These are phyloP conservation scores for Millerozyma acaciae DNA, from an alignment of 805 yeast genomes.

Conservation along the genomic window DNA sequence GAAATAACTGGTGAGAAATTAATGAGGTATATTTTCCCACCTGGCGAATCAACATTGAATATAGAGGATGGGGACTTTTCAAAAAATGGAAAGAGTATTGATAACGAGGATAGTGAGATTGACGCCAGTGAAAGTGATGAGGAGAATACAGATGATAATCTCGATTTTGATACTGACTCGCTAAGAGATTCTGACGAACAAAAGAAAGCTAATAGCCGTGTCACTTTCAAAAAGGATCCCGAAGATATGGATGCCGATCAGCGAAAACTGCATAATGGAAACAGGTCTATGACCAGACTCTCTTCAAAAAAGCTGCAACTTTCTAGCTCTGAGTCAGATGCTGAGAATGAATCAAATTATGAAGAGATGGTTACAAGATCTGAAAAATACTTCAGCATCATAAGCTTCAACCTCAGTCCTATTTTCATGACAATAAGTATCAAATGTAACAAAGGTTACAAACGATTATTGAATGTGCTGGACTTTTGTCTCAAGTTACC, in stretches of 20 bases:
- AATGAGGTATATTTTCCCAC: slow-evolving; percentile 33
- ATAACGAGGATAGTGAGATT: slow-evolving; percentile 9
- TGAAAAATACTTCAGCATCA: slow-evolving; percentile 65
- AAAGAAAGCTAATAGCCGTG: slow-evolving; percentile 7
- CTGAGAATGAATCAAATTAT: slow-evolving; percentile 24
- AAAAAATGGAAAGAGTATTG: slow-evolving; percentile 3
- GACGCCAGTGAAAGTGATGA: slow-evolving; percentile 7
- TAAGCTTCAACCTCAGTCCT: slow-evolving; percentile 41
- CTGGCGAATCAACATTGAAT: no score
- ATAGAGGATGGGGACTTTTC: slow-evolving; percentile 3
- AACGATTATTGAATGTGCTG: slow-evolving; percentile 34
- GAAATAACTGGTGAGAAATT: slow-evolving; percentile 37
- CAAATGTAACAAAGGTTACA: slow-evolving; percentile 30
- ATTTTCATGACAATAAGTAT: slow-evolving; percentile 33
- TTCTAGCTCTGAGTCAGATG: slow-evolving; percentile 4
- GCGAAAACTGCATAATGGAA: slow-evolving; percentile 1
- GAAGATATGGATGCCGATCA: no score
- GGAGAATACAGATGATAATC: slow-evolving; percentile 6
- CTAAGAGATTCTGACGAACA: background rate
- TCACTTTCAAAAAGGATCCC: slow-evolving; percentile 5
- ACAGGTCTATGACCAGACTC: slow-evolving; percentile 3
- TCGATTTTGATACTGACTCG: slow-evolving; percentile 7
- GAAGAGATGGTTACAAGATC: slow-evolving; percentile 74
- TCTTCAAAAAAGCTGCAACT: slow-evolving; percentile 1
- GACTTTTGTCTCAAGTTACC: slow-evolving; percentile 33